Percentiles rank a stretch among this genome's conserved stretches.
Conservation (phyloP, 2,329 filamentous ascomycete species). For the Botryotinia globosa region DNA sequence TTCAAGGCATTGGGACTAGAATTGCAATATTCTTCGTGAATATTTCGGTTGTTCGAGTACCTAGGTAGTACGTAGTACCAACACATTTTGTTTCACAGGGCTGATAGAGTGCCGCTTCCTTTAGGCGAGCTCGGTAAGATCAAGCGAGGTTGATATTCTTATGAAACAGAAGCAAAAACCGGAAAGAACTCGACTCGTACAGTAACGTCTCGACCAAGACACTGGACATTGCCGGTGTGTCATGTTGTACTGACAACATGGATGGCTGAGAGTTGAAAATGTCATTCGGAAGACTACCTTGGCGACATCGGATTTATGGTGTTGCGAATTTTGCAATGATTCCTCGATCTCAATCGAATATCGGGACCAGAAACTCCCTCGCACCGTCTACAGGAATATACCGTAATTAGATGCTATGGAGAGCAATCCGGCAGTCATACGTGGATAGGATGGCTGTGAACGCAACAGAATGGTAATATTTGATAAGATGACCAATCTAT, state of each 20-base stretch:
- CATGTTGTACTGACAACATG: background rate
- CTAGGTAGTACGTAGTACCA: too few relatives aligned
- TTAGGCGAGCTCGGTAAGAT: background rate
- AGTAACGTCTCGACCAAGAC: background rate
- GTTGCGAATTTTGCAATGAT: background rate
- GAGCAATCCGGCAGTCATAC: background rate
- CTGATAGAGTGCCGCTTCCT: background rate
- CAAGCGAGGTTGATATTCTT: background rate
- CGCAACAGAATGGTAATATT: background rate
- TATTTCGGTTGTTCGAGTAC: background rate
- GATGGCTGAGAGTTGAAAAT: background rate
- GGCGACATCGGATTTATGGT: slow-evolving; percentile 1
- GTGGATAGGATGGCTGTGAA: background rate
- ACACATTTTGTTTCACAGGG: background rate
- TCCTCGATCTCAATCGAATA: background rate
- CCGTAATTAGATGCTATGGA: background rate
- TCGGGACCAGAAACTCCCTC: background rate
- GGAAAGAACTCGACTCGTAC: background rate
- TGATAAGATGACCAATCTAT: background rate
- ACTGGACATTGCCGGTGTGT: background rate
- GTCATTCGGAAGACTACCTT: background rate
- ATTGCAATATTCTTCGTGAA: slow-evolving; percentile 77
- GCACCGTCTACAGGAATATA: background rate
- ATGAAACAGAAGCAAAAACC: background rate
- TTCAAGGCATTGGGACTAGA: slow-evolving; percentile 75